Base-by-base conservation (phyloP, 2,329 filamentous ascomycete genomes). In the Pseudogymnoascus sp. region DNA sequence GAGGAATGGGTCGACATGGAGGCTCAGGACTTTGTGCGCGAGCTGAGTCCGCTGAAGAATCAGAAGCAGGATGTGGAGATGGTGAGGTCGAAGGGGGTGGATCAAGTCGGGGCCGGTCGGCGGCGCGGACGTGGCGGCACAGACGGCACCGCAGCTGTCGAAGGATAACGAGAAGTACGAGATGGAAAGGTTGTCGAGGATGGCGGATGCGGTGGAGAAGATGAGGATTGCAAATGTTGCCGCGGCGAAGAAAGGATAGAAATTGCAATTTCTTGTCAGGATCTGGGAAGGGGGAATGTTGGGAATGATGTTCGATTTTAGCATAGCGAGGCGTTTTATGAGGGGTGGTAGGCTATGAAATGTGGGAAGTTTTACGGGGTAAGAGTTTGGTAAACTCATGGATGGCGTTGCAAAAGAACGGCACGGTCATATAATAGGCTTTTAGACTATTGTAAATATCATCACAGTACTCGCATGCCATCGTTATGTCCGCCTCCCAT, bases 11-110 rank as follows among this genome's bases (percentile, higher is more conserved):
- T n/a, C n/a, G n/a, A 87, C 64, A 83, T 87, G 33, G 87, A 87
- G 63, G 90, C 90, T 14, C 88, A 89, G 66, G 81, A 84, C 33
- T 88, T 89, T 68, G 85, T 93, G 61, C 81, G 86, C 62, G 84
- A 87, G 55, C 61, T 72, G 35, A 71, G 72, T 5, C 72, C 72
- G 40, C 52, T 63, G 28, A 37, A 38, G 55, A 43, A 63, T 12
- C 60, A 61, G 41, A 38, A 33, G 37, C 58, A 60, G 11, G 58
- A 60, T 31, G 58, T 60, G 33, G 58, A 60, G 38, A 40, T 60
- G 58, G 58, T 60, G 16, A 38, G 58, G 21, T 38, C 58, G 4
- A 38, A 60, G n/a, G 58, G 58, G 8, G 35, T 60, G 35, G 33
- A 38, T 25, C 33, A 60, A 8, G 58, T 41, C n/a, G 31, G 35